Evolutionary conservation across 768 basidiomycete genomes (phyloP).

Genomic region (Kwoniella sp.): DNA sequence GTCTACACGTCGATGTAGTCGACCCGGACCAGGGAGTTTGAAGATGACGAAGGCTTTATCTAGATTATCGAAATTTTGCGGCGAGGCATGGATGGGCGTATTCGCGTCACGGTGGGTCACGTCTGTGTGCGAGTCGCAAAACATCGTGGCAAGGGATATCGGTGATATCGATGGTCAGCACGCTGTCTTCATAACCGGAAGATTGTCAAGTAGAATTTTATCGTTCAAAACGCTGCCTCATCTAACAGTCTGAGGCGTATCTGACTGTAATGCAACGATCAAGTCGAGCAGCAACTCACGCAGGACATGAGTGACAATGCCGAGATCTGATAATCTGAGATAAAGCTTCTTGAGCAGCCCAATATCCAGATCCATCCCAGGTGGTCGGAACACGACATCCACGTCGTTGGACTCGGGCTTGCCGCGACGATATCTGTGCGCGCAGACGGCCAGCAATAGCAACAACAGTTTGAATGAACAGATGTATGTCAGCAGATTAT

Average conservation of each 20-base stretch:
- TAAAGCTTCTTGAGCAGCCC: slow-evolving; percentile 68
- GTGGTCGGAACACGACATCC: slow-evolving; percentile 84
- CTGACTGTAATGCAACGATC: not conserved
- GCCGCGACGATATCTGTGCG: slow-evolving; percentile 75
- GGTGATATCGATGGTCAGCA: not conserved
- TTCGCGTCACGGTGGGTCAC: slow-evolving; percentile 52
- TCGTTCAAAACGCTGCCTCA: too few species aligned
- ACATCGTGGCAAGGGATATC: not conserved
- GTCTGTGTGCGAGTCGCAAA: slow-evolving; percentile 50
- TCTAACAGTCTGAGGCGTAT: not conserved
- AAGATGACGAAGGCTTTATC: slow-evolving; percentile 85
- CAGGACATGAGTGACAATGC: slow-evolving; percentile 79
- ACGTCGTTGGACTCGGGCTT: slow-evolving; percentile 80
- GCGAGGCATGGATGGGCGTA: slow-evolving; percentile 29
- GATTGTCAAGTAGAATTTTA: too few species aligned
- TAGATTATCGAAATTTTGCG: slow-evolving; percentile 72
- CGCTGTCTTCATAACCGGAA: too few species aligned
- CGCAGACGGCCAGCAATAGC: not conserved
- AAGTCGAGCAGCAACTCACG: too few species aligned
- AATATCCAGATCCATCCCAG: slow-evolving; percentile 62
- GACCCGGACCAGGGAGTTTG: slow-evolving; percentile 62
- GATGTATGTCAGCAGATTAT: too few species aligned
- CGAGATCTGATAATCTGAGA: slow-evolving; percentile 42
- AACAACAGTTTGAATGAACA: too few species aligned
- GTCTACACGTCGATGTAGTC: slow-evolving; percentile 72